phyloP scores from a whole-genome alignment of 805 yeast genomes.

The Myxozyma neglecta region DNA sequence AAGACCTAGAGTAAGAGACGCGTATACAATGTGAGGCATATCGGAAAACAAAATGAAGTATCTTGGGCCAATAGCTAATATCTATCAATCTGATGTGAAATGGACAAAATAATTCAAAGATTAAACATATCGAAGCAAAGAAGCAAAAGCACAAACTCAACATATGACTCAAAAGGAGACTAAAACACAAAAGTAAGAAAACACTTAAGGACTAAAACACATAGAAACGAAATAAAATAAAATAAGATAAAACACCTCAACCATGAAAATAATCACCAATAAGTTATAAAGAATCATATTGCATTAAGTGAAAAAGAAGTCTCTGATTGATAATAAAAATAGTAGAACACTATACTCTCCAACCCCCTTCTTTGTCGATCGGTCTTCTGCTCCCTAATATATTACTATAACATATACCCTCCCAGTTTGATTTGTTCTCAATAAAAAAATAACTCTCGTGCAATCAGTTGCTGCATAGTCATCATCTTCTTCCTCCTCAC shows the following conservation, averaged over 20 bases:
- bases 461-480: neutral
- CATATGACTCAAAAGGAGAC: neutral
- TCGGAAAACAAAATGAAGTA: no score
- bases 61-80: neutral
- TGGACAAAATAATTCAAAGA: neutral
- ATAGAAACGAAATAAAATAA: neutral
- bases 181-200: conserved; percentile 1
- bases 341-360: neutral
- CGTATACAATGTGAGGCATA: no score
- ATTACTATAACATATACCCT: neutral
- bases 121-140: neutral
- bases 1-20: no score
- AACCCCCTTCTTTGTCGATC: neutral
- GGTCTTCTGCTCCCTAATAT: neutral
- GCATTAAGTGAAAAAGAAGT: neutral
- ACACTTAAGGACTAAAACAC: neutral
- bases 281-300: no score
- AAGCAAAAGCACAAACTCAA: neutral
- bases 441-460: neutral
- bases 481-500: neutral
- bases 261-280: conserved; percentile 13
- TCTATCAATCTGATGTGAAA: neutral
- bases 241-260: conserved; percentile 14
- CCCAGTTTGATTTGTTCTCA: neutral
- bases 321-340: no score